Evolutionary conservation across 2,329 filamentous ascomycete genomes (phyloP).

Genomic region (Lasiodiplodia hormozganensis): DNA sequence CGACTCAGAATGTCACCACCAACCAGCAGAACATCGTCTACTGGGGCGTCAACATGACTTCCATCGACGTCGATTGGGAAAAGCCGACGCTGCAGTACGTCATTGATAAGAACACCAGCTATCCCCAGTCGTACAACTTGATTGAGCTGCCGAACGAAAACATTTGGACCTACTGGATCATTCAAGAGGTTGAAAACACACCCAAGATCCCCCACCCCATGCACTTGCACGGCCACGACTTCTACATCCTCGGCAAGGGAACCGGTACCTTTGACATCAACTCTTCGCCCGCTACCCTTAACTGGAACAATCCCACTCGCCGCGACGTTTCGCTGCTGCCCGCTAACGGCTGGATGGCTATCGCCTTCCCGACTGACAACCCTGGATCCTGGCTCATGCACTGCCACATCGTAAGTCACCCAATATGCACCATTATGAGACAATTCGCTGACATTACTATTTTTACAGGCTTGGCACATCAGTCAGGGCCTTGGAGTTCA

Average conservation of each 20-base stretch:
- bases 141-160: slow-evolving; percentile 47
- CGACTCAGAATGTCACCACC: slow-evolving; percentile 40
- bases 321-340: slow-evolving; percentile 42
- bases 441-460: slow-evolving; percentile 32
- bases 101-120: slow-evolving; percentile 50
- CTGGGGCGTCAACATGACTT: slow-evolving; percentile 50
- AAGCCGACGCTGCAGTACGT: slow-evolving; percentile 55
- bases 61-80: slow-evolving; percentile 52
- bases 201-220: slow-evolving; percentile 41
- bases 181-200: slow-evolving; percentile 45
- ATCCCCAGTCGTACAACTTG: slow-evolving; percentile 48
- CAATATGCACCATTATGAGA: background rate
- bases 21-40: slow-evolving; percentile 48
- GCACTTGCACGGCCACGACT: slow-evolving; percentile 41
- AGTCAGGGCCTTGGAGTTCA: slow-evolving; percentile 63
- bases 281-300: slow-evolving; percentile 35
- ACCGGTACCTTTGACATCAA: slow-evolving; percentile 39
- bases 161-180: slow-evolving; percentile 52
- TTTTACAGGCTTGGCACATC: slow-evolving; percentile 60
- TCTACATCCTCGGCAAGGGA: slow-evolving; percentile 43
- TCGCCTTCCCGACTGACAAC: slow-evolving; percentile 58
- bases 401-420: slow-evolving; percentile 35
- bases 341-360: slow-evolving; percentile 50
- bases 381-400: slow-evolving; percentile 51
- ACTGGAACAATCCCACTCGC: slow-evolving; percentile 42